Evolutionary conservation across 2,329 filamentous ascomycete genomes (phyloP).

Genomic region (Diaporthe aspalathi): DNA sequence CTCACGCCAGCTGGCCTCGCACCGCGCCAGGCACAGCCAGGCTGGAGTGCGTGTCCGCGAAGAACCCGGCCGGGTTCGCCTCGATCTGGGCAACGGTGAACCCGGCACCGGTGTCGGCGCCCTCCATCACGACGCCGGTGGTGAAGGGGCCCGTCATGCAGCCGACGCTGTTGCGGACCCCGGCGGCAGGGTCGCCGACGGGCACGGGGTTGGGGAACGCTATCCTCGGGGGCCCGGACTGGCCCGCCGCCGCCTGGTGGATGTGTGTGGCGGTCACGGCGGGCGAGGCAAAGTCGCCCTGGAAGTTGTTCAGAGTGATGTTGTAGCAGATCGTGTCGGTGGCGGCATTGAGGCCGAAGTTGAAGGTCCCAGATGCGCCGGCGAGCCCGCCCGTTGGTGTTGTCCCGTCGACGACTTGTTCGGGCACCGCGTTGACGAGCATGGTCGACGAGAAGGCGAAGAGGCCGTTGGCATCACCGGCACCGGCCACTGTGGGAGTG

Average conservation of each 20-base stretch:
- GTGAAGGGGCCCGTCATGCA: constrained; percentile 54
- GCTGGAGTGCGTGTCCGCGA: constrained; percentile 60
- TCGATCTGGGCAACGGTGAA: constrained; percentile 61
- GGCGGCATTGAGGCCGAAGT: constrained; percentile 59
- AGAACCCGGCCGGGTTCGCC: constrained; percentile 59
- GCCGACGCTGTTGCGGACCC: constrained; percentile 40
- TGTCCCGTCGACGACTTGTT: constrained; percentile 58
- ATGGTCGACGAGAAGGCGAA: constrained; percentile 9
- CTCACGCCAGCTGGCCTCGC: constrained; percentile 54
- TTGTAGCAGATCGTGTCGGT: constrained; percentile 50
- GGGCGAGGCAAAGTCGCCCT: constrained; percentile 56
- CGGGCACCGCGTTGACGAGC: constrained; percentile 51
- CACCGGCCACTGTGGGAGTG: neutral
- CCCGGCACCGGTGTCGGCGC: constrained; percentile 56
- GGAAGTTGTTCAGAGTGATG: constrained; percentile 59
- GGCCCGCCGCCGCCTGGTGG: constrained; percentile 57
- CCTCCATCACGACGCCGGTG: constrained; percentile 55
- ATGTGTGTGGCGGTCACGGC: constrained; percentile 62
- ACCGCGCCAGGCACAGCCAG: constrained; percentile 58
- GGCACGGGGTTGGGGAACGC: constrained; percentile 58
- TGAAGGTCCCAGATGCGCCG: constrained; percentile 59
- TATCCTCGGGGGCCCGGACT: constrained; percentile 57
- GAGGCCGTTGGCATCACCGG: constrained; percentile 9
- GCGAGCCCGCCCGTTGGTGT: constrained; percentile 47
- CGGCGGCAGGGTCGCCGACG: constrained; percentile 42